Base-by-base conservation (phyloP, 129 eudicot species). In the Gnaphalium uliginosum region DNA sequence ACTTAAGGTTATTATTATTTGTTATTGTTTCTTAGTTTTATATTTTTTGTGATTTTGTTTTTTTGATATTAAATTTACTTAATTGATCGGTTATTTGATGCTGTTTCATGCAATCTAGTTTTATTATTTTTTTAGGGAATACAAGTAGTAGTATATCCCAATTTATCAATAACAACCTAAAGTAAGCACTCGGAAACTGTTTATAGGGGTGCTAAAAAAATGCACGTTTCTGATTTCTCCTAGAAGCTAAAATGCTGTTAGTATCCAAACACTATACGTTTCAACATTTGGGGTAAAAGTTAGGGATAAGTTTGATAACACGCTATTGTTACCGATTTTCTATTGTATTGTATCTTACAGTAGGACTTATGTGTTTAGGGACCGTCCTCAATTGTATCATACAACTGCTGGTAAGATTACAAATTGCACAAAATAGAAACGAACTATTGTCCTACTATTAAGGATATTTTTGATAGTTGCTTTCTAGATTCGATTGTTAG, bases 1-100 rank as follows among this genome's bases (percentile, higher is more conserved):
- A 68, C 79, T 86, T 41, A 87, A 84, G 98, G 98, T 92, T n/a
- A n/a, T n/a, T n/a, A n/a, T 4, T 9, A 24, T 1, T 43, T 54
- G 11, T 8, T 14, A 2, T 60, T 3, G 0, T 51, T 50, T 11
- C 53, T 35, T 21, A 7, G 7, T 5, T 7, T 23, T 24, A 2
- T 9, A 14, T 64, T 32, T 32, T 9, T 8, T 59, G 8, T n/a
- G n/a, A n/a, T 18, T 14, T 32, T 62, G 23, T 24, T 62, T 24
- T 62, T 62, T 1, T 27, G 29, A 39, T 14, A 57, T 57, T 22
- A 35, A 35, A 60, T 69, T 17, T 33, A 19, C 21, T 18, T 63
- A 21, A 30, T 7, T 15, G 60, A 23, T 48, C 6, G 32, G 35
- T 29, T 75, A 11, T 15, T 1, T 14, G 5, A 43, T 13, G 18